phyloP scores from a whole-genome alignment of 768 basidiomycete species.

The Filobasidium wieringae region DNA sequence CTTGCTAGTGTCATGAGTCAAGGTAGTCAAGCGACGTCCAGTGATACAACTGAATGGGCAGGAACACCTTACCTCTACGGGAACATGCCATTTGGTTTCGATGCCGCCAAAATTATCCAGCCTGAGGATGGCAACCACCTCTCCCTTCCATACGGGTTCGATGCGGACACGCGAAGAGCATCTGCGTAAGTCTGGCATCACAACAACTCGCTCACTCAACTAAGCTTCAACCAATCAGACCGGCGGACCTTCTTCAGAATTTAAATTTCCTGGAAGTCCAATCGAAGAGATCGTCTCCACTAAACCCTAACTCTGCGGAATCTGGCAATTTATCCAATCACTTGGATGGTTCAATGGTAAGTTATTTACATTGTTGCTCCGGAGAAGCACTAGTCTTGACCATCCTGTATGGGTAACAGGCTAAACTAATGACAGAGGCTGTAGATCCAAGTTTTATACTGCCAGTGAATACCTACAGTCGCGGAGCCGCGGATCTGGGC shows the following conservation, averaged over 20 bases:
- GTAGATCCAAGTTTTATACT: too few species aligned
- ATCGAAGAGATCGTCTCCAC: background rate
- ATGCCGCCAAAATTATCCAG: background rate
- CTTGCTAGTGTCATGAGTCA: constrained; percentile 26
- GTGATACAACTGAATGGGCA: background rate
- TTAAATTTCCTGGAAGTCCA: background rate
- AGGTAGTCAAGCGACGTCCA: constrained; percentile 15
- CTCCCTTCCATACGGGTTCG: constrained; percentile 19
- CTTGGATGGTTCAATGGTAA: too few species aligned
- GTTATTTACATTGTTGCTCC: too few species aligned
- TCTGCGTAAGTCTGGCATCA: constrained; percentile 30
- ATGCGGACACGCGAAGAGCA: constrained; percentile 23
- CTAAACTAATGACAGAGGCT: too few species aligned
- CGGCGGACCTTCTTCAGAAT: constrained; percentile 3
- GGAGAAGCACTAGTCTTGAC: too few species aligned
- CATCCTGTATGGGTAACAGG: too few species aligned
- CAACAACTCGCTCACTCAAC: background rate
- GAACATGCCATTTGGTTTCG: background rate
- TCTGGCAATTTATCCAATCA: too few species aligned
- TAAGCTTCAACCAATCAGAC: background rate
- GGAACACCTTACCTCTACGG: background rate
- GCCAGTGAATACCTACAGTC: too few species aligned
- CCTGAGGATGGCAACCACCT: background rate
- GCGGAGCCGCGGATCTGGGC: too few species aligned
- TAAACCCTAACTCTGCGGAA: too few species aligned